Evolutionary conservation across 768 basidiomycete genomes (phyloP).

Genomic region (Russula ochroleuca): DNA sequence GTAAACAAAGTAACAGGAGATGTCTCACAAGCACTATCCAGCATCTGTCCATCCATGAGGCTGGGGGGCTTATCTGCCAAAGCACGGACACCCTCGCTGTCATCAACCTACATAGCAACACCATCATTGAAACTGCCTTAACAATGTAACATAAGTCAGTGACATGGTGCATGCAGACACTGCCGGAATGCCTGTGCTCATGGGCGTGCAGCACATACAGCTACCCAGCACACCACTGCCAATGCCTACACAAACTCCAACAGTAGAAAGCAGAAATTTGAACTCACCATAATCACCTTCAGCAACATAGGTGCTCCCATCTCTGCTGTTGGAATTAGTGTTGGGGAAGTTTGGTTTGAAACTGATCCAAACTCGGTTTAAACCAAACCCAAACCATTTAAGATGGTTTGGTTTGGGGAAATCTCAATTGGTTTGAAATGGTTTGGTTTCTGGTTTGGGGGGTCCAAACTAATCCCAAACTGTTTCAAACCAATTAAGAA

Average conservation of each 20-base stretch:
- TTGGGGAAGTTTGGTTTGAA: no score
- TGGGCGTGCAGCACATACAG: conserved; percentile 25
- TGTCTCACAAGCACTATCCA: conserved; percentile 26
- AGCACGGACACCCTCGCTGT: conserved; percentile 26
- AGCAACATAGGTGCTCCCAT: conserved; percentile 13
- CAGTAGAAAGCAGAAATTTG: conserved; percentile 23
- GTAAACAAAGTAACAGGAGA: conserved; percentile 17
- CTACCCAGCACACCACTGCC: conserved; percentile 32
- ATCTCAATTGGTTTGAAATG: no score
- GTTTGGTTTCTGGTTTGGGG: no score
- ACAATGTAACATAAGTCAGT: conserved; percentile 56
- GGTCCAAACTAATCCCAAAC: no score
- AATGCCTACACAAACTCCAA: conserved; percentile 32
- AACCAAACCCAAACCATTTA: no score
- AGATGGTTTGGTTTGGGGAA: no score
- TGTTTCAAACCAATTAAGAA: no score
- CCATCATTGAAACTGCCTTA: conserved; percentile 45
- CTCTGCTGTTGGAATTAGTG: conserved; percentile 6
- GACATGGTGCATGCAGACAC: conserved; percentile 42
- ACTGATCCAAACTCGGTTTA: no score
- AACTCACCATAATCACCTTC: conserved; percentile 35
- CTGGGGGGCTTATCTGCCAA: conserved; percentile 21
- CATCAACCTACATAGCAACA: conserved; percentile 30
- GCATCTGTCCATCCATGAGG: conserved; percentile 27
- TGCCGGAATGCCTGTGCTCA: conserved; percentile 23